Base-by-base conservation (phyloP, 192 early-diverging fungal species). In the Entomortierella beljakovae region DNA sequence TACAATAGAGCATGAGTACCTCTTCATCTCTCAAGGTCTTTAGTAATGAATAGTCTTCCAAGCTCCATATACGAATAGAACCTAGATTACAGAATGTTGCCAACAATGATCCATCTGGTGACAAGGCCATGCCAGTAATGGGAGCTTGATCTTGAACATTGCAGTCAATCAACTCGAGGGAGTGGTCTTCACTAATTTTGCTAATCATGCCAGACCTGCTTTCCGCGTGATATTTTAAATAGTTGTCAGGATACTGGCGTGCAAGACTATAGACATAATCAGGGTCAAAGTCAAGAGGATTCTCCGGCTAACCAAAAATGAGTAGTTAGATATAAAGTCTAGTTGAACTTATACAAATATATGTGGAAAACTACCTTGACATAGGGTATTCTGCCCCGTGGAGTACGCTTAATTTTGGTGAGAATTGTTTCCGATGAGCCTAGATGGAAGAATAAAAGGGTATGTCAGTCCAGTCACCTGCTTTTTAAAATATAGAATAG, bases 81-180 rank as follows among this genome's bases (percentile, higher is more conserved):
- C 95, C 96, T 18, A 90, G 70, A 71, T 90, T 95, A 68, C 91
- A 94, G 82, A 97, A 95, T 13, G 95, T 94, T 2, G 89, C 96
- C 23, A 98, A 77, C 87, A 98, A 87, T 11, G 88, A 75, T 28
- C 95, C 95, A 68, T 98, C 95, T 1, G 89, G 85, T 0, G 95
- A 97, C 1, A 96, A 83, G 13, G 86, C 80, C 88, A 98, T 95
- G 7, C 95, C 90, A 15, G 92, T 94, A 51, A 97, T 90, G 11
- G 94, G 83, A 15, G 83, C 91, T 84, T 94, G 90, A 80, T 97
- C 95, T 42, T 86, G 89, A 29, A 96, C 89, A 43, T 87, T 86
- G 37, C 65, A 55, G 33, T 87, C 81, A 25, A 96, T 52, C 8
- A 90, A 73, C 58, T 91, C 81, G 26, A 97, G 83, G 25, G 89